A percentile compares a stretch with the other conserved stretches of the same genome.
Conservation (phyloP, 148 eudicot genomes). For the Talinum fruticosum region DNA sequence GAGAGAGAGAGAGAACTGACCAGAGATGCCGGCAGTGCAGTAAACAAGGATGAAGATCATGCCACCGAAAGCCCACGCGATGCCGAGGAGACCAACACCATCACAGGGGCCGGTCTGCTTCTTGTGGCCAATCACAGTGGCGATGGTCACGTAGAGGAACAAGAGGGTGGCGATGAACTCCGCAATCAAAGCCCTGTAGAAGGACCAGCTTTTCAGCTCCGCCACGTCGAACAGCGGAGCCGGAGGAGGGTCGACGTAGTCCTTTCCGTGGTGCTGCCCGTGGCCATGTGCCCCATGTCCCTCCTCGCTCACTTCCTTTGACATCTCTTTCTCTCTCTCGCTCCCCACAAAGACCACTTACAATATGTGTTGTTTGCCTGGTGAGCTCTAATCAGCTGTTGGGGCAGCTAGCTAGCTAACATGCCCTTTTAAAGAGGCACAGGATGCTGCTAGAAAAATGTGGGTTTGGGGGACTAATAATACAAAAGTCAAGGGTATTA, state of each 20-base stretch:
- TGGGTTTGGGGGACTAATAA: too few relatives aligned
- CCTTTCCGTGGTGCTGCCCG: conserved; percentile 47
- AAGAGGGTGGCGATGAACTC: conserved; percentile 86
- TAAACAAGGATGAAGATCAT: conserved; percentile 90
- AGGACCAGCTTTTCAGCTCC: conserved; percentile 79
- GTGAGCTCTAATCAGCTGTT: background rate
- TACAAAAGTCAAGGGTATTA: too few relatives aligned
- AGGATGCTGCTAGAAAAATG: too few relatives aligned
- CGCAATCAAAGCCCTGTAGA: conserved; percentile 86
- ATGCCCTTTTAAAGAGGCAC: too few relatives aligned
- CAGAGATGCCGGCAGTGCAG: conserved; percentile 98
- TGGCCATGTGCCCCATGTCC: conserved; percentile 30
- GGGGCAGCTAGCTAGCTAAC: background rate
- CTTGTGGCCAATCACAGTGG: conserved; percentile 88
- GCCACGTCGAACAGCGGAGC: conserved; percentile 70
- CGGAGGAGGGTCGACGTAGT: conserved; percentile 94
- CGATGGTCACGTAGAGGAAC: conserved; percentile 72
- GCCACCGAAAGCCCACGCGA: conserved; percentile 96
- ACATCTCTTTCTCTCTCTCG: conserved; percentile 33
- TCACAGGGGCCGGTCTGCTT: conserved; percentile 64
- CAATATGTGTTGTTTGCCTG: background rate
- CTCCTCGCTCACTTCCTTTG: conserved; percentile 73
- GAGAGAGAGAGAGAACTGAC: conserved; percentile 22
- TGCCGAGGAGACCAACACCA: conserved; percentile 81
- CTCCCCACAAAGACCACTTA: too few relatives aligned